Conservation (phyloP, 177 flowering plant genomes). For the Vitis hybrid region DNA sequence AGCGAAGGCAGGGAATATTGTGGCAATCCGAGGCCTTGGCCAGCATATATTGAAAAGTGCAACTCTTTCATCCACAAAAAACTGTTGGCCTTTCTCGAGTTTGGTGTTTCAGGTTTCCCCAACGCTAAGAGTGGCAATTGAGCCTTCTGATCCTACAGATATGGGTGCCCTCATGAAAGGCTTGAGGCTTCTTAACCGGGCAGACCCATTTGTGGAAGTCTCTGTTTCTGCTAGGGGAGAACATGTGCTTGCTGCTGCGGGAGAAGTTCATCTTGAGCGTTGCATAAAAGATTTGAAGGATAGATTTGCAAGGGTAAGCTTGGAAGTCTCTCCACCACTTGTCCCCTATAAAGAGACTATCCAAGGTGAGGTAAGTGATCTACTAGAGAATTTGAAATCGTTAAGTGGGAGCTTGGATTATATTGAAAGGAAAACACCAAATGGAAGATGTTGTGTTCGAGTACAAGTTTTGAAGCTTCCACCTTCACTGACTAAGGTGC, state of each 20-base stretch:
- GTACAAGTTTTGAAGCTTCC: constrained; percentile 83
- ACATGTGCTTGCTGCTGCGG: constrained; percentile 94
- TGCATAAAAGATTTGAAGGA: constrained; percentile 86
- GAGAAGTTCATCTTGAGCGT: constrained; percentile 90
- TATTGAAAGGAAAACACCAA: constrained; percentile 69
- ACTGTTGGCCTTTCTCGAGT: constrained; percentile 93
- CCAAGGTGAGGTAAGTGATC: constrained; percentile 57
- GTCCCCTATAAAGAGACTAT: constrained; percentile 87
- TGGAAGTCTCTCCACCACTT: constrained; percentile 87
- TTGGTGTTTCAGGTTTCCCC: constrained; percentile 89
- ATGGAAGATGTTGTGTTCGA: constrained; percentile 71
- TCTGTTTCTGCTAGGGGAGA: constrained; percentile 87
- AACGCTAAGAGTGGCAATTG: constrained; percentile 79
- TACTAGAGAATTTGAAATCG: constrained; percentile 46
- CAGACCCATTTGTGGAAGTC: constrained; percentile 94
- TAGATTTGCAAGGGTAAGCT: constrained; percentile 74
- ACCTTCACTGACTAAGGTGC: constrained; percentile 60
- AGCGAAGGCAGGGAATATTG: constrained; percentile 79
- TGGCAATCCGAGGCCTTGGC: constrained; percentile 87
- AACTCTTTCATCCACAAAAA: constrained; percentile 76
- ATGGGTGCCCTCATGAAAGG: constrained; percentile 80
- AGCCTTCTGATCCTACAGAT: constrained; percentile 85
- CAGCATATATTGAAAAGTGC: constrained; percentile 86
- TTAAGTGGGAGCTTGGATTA: constrained; percentile 40
- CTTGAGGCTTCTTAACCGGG: constrained; percentile 76